Evolutionary conservation across 108 stramenopile species (phyloP).

Genomic region (Aurantiochytrium sp.): DNA sequence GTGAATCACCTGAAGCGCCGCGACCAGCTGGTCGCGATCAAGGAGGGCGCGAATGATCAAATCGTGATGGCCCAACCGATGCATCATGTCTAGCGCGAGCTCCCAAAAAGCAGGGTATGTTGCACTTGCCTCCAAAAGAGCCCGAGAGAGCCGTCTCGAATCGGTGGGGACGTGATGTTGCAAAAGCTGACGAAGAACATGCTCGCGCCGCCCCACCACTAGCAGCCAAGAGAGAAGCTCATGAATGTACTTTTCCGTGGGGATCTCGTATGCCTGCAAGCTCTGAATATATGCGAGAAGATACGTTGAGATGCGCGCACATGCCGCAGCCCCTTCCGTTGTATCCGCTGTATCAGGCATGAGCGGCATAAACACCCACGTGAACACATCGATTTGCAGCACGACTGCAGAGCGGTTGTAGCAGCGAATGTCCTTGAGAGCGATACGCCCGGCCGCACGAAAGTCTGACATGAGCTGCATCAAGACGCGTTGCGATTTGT

Average conservation of each 20-base stretch:
- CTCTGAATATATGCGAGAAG: neutral
- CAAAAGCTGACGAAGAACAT: neutral
- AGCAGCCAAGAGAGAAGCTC: neutral
- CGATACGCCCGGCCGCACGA: neutral
- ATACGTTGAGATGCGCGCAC: neutral
- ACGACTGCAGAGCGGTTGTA: neutral
- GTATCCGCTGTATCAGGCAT: neutral
- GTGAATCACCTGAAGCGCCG: neutral
- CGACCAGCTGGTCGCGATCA: neutral
- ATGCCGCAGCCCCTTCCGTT: neutral
- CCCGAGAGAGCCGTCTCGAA: neutral
- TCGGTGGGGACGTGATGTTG: neutral
- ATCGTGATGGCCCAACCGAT: neutral
- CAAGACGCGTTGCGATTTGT: neutral
- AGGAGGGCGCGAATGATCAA: neutral
- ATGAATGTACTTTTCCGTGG: slow-evolving; percentile 9
- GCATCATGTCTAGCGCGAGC: neutral
- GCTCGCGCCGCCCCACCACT: neutral
- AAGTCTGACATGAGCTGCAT: slow-evolving; percentile 1
- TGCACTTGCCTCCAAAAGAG: neutral
- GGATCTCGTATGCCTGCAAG: neutral
- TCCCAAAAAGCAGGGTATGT: neutral
- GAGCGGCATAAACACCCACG: neutral
- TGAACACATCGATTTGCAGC: neutral
- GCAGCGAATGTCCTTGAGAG: neutral